Evolutionary conservation across 176 grass and related monocot species (phyloP).

Genomic region (Zoysia japonica): DNA sequence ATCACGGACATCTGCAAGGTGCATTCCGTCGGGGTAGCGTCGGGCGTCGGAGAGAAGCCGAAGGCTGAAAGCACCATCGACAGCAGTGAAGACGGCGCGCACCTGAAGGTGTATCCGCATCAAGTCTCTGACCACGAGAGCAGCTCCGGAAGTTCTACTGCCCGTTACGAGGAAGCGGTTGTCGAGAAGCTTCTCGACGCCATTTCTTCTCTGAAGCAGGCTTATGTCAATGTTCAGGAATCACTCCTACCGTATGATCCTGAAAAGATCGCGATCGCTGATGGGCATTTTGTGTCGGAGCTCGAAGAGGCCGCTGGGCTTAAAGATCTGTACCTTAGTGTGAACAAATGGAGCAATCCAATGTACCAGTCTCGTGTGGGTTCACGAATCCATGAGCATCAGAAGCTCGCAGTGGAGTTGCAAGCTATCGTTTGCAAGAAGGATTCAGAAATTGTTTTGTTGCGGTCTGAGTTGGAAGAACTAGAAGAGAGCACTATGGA

Average conservation of each 20-base stretch:
- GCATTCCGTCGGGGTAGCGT: constrained; percentile 52
- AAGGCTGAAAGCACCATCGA: constrained; percentile 42
- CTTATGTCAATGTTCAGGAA: constrained; percentile 72
- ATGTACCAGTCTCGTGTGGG: constrained; percentile 41
- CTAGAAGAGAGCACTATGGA: constrained; percentile 50
- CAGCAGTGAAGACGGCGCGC: constrained; percentile 39
- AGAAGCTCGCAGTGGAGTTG: constrained; percentile 52
- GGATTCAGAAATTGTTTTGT: constrained; percentile 56
- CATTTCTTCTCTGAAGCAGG: constrained; percentile 62
- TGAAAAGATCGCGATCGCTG: constrained; percentile 44
- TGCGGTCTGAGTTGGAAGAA: constrained; percentile 56
- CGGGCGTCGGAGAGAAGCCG: constrained; percentile 26
- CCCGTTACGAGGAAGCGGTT: constrained; percentile 48
- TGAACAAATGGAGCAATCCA: constrained; percentile 39
- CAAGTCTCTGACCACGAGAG: constrained; percentile 30
- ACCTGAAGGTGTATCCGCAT: constrained; percentile 55
- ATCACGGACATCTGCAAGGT: constrained; percentile 81
- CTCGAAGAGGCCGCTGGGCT: constrained; percentile 53
- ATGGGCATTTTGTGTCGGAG: constrained; percentile 53
- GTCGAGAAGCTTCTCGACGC: constrained; percentile 57
- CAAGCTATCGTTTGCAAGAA: constrained; percentile 63
- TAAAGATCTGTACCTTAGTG: constrained; percentile 53
- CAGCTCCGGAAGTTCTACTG: constrained; percentile 17
- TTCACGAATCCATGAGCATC: constrained; percentile 54
- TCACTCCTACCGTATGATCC: constrained; percentile 63